phyloP scores from a whole-genome alignment of 2,329 filamentous ascomycete genomes.

The Xylariaceae sp. region DNA sequence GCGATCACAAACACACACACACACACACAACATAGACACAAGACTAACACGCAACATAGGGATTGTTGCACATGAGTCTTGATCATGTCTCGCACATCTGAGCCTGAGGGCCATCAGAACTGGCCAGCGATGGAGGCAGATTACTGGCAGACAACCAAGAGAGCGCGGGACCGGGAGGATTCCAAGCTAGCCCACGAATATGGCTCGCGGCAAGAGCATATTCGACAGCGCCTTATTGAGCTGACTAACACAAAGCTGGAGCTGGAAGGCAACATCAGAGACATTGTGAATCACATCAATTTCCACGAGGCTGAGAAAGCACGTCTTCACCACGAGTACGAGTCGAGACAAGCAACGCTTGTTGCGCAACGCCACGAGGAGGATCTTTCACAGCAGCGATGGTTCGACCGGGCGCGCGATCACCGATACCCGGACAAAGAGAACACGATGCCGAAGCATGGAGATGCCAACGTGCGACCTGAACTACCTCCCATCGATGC shows the following conservation, averaged over 20 bases:
- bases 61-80: slow-evolving; percentile 7
- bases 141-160: slow-evolving; percentile 22
- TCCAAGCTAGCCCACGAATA: slow-evolving; percentile 20
- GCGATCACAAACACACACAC: not conserved
- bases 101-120: slow-evolving; percentile 16
- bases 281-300: slow-evolving; percentile 20
- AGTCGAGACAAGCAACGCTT: slow-evolving; percentile 15
- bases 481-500: slow-evolving; percentile 17
- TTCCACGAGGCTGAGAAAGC: slow-evolving; percentile 25
- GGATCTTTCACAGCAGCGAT: slow-evolving; percentile 21
- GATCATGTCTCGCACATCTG: slow-evolving; percentile 23
- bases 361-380: slow-evolving; percentile 21
- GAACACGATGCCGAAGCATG: slow-evolving; percentile 15
- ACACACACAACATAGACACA: slow-evolving; percentile 8
- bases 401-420: slow-evolving; percentile 20
- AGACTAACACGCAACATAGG: too few species aligned
- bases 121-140: slow-evolving; percentile 22
- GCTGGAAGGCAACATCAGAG: slow-evolving; percentile 22
- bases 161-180: slow-evolving; percentile 24
- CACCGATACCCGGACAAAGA: slow-evolving; percentile 14
- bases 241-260: slow-evolving; percentile 22
- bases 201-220: slow-evolving; percentile 16
- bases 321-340: slow-evolving; percentile 21
- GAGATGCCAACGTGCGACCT: slow-evolving; percentile 11
- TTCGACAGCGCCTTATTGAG: slow-evolving; percentile 19